Evolutionary conservation across 768 basidiomycete species (phyloP).

Genomic region (Suillus plorans): DNA sequence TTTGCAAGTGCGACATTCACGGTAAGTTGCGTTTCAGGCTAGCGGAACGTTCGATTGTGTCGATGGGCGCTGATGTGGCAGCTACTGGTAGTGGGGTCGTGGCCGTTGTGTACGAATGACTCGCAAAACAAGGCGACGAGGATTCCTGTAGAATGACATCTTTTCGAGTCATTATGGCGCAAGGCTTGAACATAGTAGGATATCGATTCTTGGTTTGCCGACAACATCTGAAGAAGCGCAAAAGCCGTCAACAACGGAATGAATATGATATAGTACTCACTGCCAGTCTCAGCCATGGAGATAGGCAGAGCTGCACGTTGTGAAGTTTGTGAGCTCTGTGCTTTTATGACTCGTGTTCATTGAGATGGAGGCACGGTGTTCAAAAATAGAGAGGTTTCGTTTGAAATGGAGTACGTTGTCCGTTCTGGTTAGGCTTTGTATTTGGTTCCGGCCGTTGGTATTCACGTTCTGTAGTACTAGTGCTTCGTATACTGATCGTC

Average conservation of each 20-base stretch:
- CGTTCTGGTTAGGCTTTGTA: background rate
- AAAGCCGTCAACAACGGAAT: background rate
- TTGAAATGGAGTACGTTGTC: background rate
- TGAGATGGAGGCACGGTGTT: background rate
- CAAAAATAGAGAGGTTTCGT: background rate
- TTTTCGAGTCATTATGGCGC: background rate
- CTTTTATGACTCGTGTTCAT: background rate
- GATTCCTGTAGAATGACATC: background rate
- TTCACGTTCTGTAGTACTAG: background rate
- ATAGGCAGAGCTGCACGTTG: background rate
- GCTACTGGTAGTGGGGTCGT: background rate
- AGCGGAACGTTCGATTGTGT: background rate
- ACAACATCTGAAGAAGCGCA: too few species aligned
- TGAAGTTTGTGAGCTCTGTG: background rate
- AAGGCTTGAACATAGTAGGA: background rate
- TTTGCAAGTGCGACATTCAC: background rate
- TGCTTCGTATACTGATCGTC: too few species aligned
- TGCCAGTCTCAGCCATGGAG: background rate
- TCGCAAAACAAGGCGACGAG: background rate
- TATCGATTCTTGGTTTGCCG: background rate
- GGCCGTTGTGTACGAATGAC: background rate
- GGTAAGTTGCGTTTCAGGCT: background rate
- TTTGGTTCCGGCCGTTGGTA: background rate
- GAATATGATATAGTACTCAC: background rate
- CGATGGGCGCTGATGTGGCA: background rate